Percentiles rank a stretch among this genome's conserved stretches.
Conservation (phyloP, 495 filamentous ascomycete genomes). For the Neurospora discreta region DNA sequence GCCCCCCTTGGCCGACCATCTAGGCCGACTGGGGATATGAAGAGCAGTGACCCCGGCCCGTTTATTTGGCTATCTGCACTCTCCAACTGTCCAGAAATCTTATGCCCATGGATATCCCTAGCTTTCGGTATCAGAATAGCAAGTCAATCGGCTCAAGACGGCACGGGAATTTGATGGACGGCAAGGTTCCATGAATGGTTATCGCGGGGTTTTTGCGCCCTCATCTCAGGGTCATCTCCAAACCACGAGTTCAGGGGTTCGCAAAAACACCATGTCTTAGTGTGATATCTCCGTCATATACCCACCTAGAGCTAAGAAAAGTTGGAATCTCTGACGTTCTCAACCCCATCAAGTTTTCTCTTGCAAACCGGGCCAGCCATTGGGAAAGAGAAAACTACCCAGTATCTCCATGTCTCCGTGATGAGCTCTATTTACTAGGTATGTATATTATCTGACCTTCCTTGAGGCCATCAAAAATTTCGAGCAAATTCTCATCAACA, state of each 20-base stretch:
- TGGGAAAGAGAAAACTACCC: not conserved
- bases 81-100: not conserved
- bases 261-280: not conserved
- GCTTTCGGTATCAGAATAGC: not conserved
- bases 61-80: not conserved
- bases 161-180: not conserved
- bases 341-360: not conserved
- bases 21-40: not conserved
- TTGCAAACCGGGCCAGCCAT: not conserved
- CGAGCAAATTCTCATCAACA: not conserved
- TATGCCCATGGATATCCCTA: not conserved
- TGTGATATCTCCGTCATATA: not conserved
- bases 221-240: not conserved
- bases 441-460: not conserved
- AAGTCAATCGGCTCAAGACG: not conserved
- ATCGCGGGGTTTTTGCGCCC: not conserved
- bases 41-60: not conserved
- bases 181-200: not conserved
- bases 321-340: not conserved
- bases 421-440: not conserved
- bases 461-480: not conserved
- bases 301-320: not conserved
- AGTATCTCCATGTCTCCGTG: not conserved
- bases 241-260: not conserved
- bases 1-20: not conserved